Evolutionary conservation across 768 basidiomycete genomes (phyloP), one percentile per base, ranked within the genome.

Genomic region (Trametopsis cervina): DNA sequence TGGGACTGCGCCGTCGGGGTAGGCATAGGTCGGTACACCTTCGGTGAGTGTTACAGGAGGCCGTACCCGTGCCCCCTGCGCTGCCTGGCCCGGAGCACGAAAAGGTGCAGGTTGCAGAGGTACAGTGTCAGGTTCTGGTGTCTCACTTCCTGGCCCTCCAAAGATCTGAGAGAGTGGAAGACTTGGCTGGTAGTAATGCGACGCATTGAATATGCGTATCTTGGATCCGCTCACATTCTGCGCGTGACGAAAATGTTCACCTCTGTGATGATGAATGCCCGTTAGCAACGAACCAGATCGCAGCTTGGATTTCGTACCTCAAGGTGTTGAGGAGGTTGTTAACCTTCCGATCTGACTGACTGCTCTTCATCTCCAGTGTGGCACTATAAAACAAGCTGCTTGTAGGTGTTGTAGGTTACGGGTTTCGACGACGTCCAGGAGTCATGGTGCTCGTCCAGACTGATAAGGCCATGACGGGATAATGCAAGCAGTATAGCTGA

Each of bases 201-300:
- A 44, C 35, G 47, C 22, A 7, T 49, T 36, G 0, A 35, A 40
- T 11, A 47, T 37, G 38, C 46, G 57, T 10, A 44, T 44, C 40
- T 44, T 55, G 22, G 57, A 59, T 23, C 63, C 57, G 47, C 59
- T 70, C 4, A 75, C 53, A 58, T 88, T 88, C 49, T 78, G 81
- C 27, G 66, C 56, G 52, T 76, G 85, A 45, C 84, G 73, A 49
- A 81, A 85, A 37, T 87, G 80, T 60, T 89, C 85, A 9, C 83
- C 85, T 59, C 85, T 87, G 50, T 3, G 39, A 43, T n/a, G n/a
- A n/a, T n/a, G n/a, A n/a, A n/a, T n/a, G n/a, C n/a, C n/a, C n/a
- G n/a, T n/a, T n/a, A n/a, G n/a, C n/a, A n/a, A n/a, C n/a, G n/a
- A n/a, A n/a, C n/a, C n/a, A n/a, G n/a, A n/a, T n/a, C n/a, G n/a